Evolutionary conservation across 2,329 filamentous ascomycete genomes (phyloP).

Genomic region (Talaromyces sp.): DNA sequence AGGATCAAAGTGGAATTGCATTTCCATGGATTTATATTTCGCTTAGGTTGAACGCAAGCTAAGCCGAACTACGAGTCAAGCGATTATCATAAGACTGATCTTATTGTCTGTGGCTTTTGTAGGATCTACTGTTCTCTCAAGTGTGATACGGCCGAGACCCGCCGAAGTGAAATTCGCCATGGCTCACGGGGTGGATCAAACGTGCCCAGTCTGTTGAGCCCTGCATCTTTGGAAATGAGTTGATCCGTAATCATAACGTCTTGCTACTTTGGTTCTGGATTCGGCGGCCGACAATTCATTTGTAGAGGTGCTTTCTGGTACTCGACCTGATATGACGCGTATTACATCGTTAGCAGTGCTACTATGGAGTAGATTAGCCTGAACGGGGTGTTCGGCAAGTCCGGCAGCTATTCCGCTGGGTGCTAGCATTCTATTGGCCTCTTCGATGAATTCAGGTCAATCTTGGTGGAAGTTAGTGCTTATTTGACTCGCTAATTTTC

Average conservation of each 20-base stretch:
- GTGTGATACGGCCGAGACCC: background rate
- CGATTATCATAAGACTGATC: background rate
- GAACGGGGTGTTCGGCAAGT: slow-evolving; percentile 5
- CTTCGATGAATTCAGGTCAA: background rate
- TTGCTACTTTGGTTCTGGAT: background rate
- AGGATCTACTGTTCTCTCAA: background rate
- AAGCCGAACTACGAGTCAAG: background rate
- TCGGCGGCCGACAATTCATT: background rate
- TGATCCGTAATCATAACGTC: background rate
- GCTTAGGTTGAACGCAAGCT: background rate
- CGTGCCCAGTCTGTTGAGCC: background rate
- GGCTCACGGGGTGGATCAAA: background rate
- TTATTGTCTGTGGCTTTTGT: background rate
- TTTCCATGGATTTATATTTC: background rate
- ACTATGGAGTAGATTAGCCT: slow-evolving; percentile 13
- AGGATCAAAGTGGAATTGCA: background rate
- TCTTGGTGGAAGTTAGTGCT: background rate
- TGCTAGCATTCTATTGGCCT: background rate
- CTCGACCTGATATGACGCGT: background rate
- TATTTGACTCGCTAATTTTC: background rate
- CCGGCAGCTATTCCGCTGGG: background rate
- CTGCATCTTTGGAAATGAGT: background rate
- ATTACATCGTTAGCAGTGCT: slow-evolving; percentile 6
- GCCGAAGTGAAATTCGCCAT: background rate
- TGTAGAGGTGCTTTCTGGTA: background rate